Conservation (phyloP, 169 alveolate genomes). For the Plasmodium adleri region DNA sequence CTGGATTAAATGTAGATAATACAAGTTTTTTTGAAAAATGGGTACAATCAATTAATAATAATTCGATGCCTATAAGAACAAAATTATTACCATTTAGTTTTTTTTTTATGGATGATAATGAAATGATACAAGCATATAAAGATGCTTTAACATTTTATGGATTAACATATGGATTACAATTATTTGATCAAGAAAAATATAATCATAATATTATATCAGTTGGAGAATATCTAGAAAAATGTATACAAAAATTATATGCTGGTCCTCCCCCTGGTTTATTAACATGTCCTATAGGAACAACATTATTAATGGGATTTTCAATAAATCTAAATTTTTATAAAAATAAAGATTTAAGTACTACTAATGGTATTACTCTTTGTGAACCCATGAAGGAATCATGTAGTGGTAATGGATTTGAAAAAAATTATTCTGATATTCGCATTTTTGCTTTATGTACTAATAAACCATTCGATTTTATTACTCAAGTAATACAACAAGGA, state of each 20-base stretch:
- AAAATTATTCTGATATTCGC: slow-evolving; percentile 79
- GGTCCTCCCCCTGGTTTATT: slow-evolving; percentile 89
- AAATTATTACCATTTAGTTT: slow-evolving; percentile 79
- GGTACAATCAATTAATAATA: slow-evolving; percentile 80
- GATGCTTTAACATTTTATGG: slow-evolving; percentile 75
- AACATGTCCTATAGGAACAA: slow-evolving; percentile 85
- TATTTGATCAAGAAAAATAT: slow-evolving; percentile 61
- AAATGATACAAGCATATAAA: slow-evolving; percentile 75
- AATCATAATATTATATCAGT: slow-evolving; percentile 41
- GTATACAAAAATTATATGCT: slow-evolving; percentile 79
- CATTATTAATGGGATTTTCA: slow-evolving; percentile 87
- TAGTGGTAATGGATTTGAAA: slow-evolving; percentile 77
- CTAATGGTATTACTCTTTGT: slow-evolving; percentile 75
- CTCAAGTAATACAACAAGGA: slow-evolving; percentile 82
- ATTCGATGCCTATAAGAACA: slow-evolving; percentile 87
- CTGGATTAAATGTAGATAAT: slow-evolving; percentile 82
- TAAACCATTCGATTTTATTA: slow-evolving; percentile 81
- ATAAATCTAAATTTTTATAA: slow-evolving; percentile 77
- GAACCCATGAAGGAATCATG: slow-evolving; percentile 87
- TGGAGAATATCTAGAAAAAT: slow-evolving; percentile 74
- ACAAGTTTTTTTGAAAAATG: slow-evolving; percentile 78
- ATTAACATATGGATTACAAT: slow-evolving; percentile 61
- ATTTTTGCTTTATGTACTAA: slow-evolving; percentile 85
- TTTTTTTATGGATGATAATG: slow-evolving; percentile 68
- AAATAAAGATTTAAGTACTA: slow-evolving; percentile 24